These are phyloP conservation scores for Globisporangium carolinianum DNA, from an alignment of 352 stramenopile species.

Conservation along the genomic window DNA sequence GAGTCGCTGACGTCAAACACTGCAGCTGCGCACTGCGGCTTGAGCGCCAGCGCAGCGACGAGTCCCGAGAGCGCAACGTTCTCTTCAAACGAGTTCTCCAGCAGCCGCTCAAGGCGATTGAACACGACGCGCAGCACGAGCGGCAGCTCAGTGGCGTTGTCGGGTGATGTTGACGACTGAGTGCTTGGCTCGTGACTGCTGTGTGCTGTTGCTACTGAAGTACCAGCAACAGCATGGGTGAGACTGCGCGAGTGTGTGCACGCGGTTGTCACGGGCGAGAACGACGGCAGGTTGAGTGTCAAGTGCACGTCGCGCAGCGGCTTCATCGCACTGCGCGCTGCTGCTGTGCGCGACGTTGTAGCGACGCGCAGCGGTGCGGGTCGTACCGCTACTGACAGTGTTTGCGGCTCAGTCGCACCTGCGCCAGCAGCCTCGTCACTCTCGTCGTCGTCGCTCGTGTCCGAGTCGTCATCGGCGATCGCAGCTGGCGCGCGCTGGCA, in stretches of 20 bases:
- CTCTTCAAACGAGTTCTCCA: constrained; percentile 81
- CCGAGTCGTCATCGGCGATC: constrained; percentile 30
- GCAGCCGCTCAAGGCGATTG: constrained; percentile 59
- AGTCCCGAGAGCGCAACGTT: constrained; percentile 77
- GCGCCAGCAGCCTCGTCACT: background rate
- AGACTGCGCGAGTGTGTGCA: constrained; percentile 12
- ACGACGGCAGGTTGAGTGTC: constrained; percentile 61
- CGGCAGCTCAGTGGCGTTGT: constrained; percentile 12
- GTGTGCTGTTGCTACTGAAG: background rate
- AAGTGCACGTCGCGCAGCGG: constrained; percentile 58
- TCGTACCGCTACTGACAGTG: background rate
- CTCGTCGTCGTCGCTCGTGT: constrained; percentile 31
- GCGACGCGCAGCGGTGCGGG: background rate
- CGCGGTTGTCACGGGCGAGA: constrained; percentile 38
- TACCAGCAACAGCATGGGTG: background rate
- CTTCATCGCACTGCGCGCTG: constrained; percentile 59
- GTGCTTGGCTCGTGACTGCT: background rate
- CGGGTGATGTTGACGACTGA: background rate
- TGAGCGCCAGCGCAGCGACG: constrained; percentile 64
- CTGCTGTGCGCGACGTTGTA: constrained; percentile 37
- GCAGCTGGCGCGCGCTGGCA: constrained; percentile 51
- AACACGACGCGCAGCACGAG: constrained; percentile 74
- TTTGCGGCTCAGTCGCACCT: background rate
- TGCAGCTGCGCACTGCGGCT: constrained; percentile 32
- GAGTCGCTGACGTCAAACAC: constrained; percentile 54